phyloP scores from a whole-genome alignment of 1,284 basidiomycete genomes.

The Takashimella koratensis region DNA sequence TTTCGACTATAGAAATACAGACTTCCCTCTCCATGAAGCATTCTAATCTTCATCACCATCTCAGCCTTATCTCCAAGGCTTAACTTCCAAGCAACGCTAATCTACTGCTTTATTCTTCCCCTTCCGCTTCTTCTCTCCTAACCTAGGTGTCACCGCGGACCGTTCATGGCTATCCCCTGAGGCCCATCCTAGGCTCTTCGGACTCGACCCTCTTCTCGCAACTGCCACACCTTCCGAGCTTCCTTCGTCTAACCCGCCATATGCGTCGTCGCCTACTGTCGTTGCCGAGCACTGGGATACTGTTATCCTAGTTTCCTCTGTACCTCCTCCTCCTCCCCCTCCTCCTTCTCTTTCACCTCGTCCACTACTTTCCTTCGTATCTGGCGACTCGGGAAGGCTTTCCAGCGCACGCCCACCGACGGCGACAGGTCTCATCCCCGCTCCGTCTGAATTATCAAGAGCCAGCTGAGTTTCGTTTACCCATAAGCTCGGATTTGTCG shows the following conservation, averaged over 20 bases:
- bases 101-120: neutral
- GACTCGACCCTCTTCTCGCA: neutral
- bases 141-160: neutral
- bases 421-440: constrained; percentile 3
- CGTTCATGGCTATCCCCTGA: neutral
- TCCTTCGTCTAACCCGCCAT: neutral
- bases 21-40: too few species aligned
- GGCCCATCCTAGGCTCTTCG: neutral
- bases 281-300: neutral
- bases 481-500: neutral
- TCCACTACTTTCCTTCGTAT: neutral
- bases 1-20: too few species aligned
- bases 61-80: too few species aligned
- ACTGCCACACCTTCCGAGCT: neutral
- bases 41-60: too few species aligned
- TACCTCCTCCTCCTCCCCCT: neutral
- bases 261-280: neutral
- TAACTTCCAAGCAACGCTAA: too few species aligned
- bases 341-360: neutral
- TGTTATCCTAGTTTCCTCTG: neutral
- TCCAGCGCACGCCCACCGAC: constrained; percentile 14
- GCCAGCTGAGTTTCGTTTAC: neutral
- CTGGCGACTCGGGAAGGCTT: constrained; percentile 4
- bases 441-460: neutral
- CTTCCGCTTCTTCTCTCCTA: neutral